phyloP scores from a whole-genome alignment of 2,329 filamentous ascomycete genomes.

The Aureobasidium musti region DNA sequence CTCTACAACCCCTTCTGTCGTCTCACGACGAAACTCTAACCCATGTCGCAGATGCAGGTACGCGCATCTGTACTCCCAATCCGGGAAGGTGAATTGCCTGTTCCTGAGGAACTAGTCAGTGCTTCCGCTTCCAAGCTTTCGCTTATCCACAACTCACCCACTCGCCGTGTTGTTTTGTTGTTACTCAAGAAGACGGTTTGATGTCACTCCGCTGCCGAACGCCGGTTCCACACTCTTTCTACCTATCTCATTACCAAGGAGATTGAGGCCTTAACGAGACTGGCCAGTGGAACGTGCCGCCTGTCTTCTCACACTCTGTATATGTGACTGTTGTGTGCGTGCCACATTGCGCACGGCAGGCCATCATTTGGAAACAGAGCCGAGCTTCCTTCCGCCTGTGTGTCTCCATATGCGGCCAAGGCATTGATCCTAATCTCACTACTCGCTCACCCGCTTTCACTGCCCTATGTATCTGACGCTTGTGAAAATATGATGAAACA shows the following conservation, averaged over 20 bases:
- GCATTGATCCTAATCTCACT: conserved; percentile 24
- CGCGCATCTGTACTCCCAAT: background rate
- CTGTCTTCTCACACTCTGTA: background rate
- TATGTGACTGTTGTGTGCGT: background rate
- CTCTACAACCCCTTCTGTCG: conserved; percentile 1
- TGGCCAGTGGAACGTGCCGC: background rate
- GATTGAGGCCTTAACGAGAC: conserved; percentile 5
- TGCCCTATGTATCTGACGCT: conserved; percentile 2
- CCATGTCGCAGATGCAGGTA: conserved; percentile 11
- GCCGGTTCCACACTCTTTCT: background rate
- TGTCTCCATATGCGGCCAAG: conserved; percentile 21
- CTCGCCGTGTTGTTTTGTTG: conserved; percentile 4
- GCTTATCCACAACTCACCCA: conserved; percentile 1
- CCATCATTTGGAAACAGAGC: conserved; percentile 17
- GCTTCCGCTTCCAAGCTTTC: conserved; percentile 18
- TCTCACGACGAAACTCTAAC: conserved; percentile 6
- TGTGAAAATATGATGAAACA: background rate
- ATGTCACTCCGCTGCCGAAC: conserved; percentile 24
- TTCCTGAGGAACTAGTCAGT: conserved; percentile 17
- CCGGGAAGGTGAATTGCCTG: conserved; percentile 12
- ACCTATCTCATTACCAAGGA: conserved; percentile 2
- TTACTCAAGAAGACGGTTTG: conserved; percentile 22
- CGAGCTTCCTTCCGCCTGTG: conserved; percentile 24
- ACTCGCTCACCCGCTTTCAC: background rate
- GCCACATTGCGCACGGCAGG: conserved; percentile 6